Evolutionary conservation across 768 basidiomycete species (phyloP), one percentile per base, ranked within the genome.

Genomic region (Coprinopsis cinerea): DNA sequence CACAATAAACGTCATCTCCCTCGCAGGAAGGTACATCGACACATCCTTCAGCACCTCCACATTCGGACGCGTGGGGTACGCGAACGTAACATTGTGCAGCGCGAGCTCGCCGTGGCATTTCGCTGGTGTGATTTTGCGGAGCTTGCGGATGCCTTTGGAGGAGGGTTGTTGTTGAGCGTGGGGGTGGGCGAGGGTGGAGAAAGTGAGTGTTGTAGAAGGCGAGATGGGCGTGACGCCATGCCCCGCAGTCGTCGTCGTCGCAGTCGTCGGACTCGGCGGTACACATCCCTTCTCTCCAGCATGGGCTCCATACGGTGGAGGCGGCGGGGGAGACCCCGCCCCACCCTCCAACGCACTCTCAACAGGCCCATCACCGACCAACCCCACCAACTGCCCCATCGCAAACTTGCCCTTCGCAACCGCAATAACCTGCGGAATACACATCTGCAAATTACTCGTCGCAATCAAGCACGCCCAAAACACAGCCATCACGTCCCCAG

Each of bases 401-500:
- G 88, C 82, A 48, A 79, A 79, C 63, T 95, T 96, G 48, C 92
- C 95, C 61, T 86, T 87, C 15, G 84, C 76, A 52, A 96, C 68
- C 25, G 74, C 67, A 54, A 93, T 83, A 57, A 91, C 69, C 53
- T 88, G 82, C 0, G 93, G 92, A 9, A 97, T 81, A 58, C 82
- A 83, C 76, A 87, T 82, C 63, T 96, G 92, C 2, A 96, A 68
- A 63, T 91, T 92, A 57, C 78, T 84, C 1, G 88, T 85, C 0
- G 91, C 92, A 53, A 97, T 88, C 18, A 97, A 72, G 63, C 91
- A 93, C 0, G 95, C 93, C 94, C 95, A 98, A 65, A 98, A 99
- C 45, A 94, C 91, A n/a, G 88, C 83, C 85, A 93, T 94, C 54
- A 97, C 88, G 28, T 85, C 78, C 1, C 92, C 92, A 0, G 87